Base-by-base conservation (phyloP, 495 filamentous ascomycete species). In the Parathielavia appendiculata region DNA sequence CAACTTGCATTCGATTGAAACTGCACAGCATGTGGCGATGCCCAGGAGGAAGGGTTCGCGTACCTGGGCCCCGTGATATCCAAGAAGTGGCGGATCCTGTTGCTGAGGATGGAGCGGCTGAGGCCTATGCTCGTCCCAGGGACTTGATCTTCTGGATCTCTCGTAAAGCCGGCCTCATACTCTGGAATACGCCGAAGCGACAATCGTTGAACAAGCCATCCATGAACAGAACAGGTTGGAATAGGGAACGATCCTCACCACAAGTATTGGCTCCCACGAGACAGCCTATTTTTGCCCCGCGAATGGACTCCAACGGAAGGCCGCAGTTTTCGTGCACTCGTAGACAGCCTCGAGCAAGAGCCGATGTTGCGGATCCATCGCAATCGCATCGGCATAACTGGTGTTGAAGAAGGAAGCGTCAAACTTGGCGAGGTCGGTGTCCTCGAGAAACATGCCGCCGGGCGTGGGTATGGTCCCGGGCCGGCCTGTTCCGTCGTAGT, bases 301-400 rank as follows among this genome's bases (percentile, higher is more conserved):
- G 83, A 3, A 89, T 85, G 5, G 78, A 81, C 5, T 87, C 85
- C 0, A 89, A 87, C 30, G 85, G 79, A 57, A 90, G 83, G 0
- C 90, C 90, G 1, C 58, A 84, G 76, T 87, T 89, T 66, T 95
- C 90, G 2, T 92, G 76, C 89, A 88, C 57, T 92, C 89, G 61
- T 90, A 92, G 0, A 87, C 87, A 43, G 86, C 90, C 41, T 88
- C 60, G 2, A 63, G 46, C 56, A 63, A 38, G 46, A 58, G 60
- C 1, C 60, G 35, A 64, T 91, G 89, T 61, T 89, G 86, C 4
- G 90, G 90, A 66, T 95, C 90, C 57, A 63, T 59, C 6, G 61
- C 40, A 8, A 44, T 43, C 22, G 63, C 63, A 13, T 59, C 54
- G 26, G 10, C 43, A 0, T 16, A 9, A n/a, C 41, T 20, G 2